Percentiles rank a stretch among this genome's conserved stretches.
Conservation (phyloP, 306 rosid species). For the Quercus agrifolia region DNA sequence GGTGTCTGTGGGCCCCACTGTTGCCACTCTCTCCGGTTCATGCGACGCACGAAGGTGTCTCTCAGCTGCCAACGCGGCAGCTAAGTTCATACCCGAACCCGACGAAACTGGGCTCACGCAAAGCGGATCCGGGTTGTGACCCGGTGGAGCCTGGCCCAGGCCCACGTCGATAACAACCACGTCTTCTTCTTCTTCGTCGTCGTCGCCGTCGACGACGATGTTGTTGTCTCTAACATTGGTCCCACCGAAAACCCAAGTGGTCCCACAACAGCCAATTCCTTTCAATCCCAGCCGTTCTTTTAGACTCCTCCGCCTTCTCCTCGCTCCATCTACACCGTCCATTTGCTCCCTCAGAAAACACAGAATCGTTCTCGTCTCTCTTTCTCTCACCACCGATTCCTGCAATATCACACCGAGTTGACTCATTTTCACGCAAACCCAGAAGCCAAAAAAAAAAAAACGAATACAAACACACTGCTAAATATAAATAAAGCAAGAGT, state of each 20-base stretch:
- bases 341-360: constrained; percentile 63
- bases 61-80: constrained; percentile 92
- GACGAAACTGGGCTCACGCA: constrained; percentile 34
- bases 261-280: constrained; percentile 83
- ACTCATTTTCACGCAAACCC: constrained; percentile 49
- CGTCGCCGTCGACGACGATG: too few species aligned
- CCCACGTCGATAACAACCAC: constrained; percentile 17
- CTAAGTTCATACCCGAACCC: constrained; percentile 74
- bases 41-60: constrained; percentile 55
- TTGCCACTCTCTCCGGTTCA: constrained; percentile 11
- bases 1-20: neutral
- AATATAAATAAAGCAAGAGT: neutral
- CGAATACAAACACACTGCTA: neutral
- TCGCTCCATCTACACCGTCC: constrained; percentile 49
- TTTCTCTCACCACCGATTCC: constrained; percentile 56
- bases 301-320: constrained; percentile 48
- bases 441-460: neutral
- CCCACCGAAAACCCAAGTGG: constrained; percentile 64
- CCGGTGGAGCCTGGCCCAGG: constrained; percentile 28
- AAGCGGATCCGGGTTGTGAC: constrained; percentile 17
- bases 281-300: constrained; percentile 75
- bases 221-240: constrained; percentile 13
- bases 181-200: constrained; percentile 24
- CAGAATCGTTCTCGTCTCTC: constrained; percentile 63
- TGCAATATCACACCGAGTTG: constrained; percentile 71